phyloP scores from a whole-genome alignment of 148 eudicot genomes.

The Suaeda aralocaspica region DNA sequence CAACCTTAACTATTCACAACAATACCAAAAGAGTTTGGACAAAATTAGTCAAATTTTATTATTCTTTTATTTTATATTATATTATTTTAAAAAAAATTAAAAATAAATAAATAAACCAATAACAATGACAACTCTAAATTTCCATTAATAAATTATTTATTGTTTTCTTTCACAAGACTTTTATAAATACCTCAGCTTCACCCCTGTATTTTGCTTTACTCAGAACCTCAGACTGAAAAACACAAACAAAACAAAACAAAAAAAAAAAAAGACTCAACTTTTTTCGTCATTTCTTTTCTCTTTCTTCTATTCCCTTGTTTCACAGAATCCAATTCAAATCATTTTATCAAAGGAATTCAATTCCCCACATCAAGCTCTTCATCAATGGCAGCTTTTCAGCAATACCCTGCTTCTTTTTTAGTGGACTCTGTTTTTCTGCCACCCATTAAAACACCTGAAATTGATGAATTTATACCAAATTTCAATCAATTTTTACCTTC shows the following conservation, averaged over 20 bases:
- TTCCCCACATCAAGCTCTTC: background rate
- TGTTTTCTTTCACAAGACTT: background rate
- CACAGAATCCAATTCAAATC: conserved; percentile 14
- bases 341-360: conserved; percentile 3
- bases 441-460: conserved; percentile 11
- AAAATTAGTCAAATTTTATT: background rate
- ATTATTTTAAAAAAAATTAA: no score
- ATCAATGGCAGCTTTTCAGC: conserved; percentile 39
- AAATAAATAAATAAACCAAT: background rate
- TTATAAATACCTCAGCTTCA: conserved; percentile 25
- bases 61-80: background rate
- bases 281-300: background rate
- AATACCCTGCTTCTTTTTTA: conserved; percentile 27
- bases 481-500: conserved; percentile 14
- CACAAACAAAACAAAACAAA: background rate
- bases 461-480: conserved; percentile 16
- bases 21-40: background rate
- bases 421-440: conserved; percentile 22
- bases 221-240: conserved; percentile 4
- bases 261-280: background rate
- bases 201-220: background rate
- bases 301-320: conserved; percentile 2
- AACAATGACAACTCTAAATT: background rate
- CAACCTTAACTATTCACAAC: conserved; percentile 12
- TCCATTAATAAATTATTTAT: background rate